Conservation (phyloP, 352 stramenopile genomes). For the Lagenidium sp. region DNA sequence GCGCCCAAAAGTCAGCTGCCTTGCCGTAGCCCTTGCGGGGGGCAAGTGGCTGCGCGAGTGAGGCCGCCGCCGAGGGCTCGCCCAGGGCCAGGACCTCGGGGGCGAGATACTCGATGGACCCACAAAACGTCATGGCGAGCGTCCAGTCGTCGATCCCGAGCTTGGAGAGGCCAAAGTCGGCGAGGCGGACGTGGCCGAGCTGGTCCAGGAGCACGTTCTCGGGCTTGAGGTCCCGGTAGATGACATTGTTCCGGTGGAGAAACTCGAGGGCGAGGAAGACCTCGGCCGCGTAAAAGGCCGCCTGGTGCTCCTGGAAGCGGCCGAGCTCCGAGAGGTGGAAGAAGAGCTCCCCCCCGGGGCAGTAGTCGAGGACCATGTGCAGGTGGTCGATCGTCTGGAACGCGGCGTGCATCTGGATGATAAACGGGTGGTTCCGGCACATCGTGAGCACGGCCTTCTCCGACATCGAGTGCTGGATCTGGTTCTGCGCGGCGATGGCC, state of each 20-base stretch:
- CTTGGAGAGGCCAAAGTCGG: constrained; percentile 88
- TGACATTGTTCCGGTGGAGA: constrained; percentile 60
- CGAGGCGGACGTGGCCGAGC: constrained; percentile 80
- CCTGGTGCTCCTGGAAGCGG: constrained; percentile 66
- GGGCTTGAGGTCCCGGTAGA: constrained; percentile 88
- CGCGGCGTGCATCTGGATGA: constrained; percentile 81
- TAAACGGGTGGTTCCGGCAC: constrained; percentile 86
- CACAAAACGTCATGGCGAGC: constrained; percentile 73
- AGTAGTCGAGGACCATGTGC: constrained; percentile 69
- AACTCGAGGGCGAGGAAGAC: constrained; percentile 76
- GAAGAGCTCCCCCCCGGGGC: constrained; percentile 72
- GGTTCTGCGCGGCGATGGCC: constrained; percentile 61
- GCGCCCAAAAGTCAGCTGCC: constrained; percentile 85
- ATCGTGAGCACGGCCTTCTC: constrained; percentile 87
- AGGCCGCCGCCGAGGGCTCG: constrained; percentile 15
- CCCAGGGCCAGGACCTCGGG: constrained; percentile 60
- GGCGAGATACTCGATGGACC: constrained; percentile 83
- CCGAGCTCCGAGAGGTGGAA: constrained; percentile 76
- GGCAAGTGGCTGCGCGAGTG: constrained; percentile 1
- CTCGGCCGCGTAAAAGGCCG: constrained; percentile 85
- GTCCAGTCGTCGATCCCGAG: constrained; percentile 51
- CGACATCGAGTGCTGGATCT: constrained; percentile 78
- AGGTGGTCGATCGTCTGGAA: constrained; percentile 84
- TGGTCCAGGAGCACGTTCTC: constrained; percentile 88
- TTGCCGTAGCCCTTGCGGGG: constrained; percentile 65